Evolutionary conservation across 1,139 yeast genomes (phyloP).

Genomic region (Candida smagusa): DNA sequence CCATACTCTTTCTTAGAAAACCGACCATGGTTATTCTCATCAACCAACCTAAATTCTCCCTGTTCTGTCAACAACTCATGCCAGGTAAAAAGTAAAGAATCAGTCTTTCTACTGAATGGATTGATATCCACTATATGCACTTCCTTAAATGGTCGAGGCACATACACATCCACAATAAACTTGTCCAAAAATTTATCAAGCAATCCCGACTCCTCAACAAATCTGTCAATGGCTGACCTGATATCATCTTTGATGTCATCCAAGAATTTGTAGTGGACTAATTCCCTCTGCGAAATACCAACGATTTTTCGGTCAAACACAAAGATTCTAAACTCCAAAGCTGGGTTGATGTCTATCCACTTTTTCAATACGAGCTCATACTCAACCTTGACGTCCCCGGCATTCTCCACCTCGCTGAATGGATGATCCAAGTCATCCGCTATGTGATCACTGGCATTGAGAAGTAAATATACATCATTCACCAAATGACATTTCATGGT

Average conservation of each 20-base stretch:
- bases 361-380: conserved; percentile 72
- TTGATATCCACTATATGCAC: conserved; percentile 79
- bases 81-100: conserved; percentile 80
- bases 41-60: conserved; percentile 63
- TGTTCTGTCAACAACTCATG: conserved; percentile 51
- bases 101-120: conserved; percentile 78
- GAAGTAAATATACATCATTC: conserved; percentile 70
- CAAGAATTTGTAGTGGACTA: conserved; percentile 75
- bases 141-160: conserved; percentile 68
- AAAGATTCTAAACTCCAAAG: conserved; percentile 86
- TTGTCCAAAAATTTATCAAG: conserved; percentile 42
- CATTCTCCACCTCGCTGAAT: conserved; percentile 43
- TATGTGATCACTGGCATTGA: conserved; percentile 85
- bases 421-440: conserved; percentile 80
- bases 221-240: conserved; percentile 46
- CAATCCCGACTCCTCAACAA: conserved; percentile 26
- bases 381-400: conserved; percentile 13
- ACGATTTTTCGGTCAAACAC: conserved; percentile 59
- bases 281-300: conserved; percentile 82
- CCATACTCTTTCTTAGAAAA: conserved; percentile 81
- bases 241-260: conserved; percentile 45
- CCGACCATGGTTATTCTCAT: conserved; percentile 63
- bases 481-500: conserved; percentile 66
- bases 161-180: conserved; percentile 75
- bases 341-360: conserved; percentile 83